Evolutionary conservation across 331 rosid genomes (phyloP).

Genomic region (Rhamnella rubrinervis): DNA sequence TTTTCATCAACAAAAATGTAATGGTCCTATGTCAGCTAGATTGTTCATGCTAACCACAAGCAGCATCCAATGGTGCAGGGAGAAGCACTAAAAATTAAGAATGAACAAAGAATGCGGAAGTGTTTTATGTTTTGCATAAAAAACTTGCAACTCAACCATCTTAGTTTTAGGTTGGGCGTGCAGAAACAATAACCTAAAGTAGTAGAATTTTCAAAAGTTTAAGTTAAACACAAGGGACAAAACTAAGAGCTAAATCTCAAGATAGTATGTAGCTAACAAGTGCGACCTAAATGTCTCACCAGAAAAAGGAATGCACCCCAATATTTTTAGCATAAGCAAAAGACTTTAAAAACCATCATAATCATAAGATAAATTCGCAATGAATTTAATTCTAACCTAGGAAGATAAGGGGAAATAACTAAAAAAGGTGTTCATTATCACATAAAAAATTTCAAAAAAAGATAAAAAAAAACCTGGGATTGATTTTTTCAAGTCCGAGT

Average conservation of each 20-base stretch:
- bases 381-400: not conserved
- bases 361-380: not conserved
- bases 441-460: constrained; percentile 17
- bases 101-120: not conserved
- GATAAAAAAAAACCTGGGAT: constrained; percentile 66
- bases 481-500: constrained; percentile 94
- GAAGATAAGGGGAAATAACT: not conserved
- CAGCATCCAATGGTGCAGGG: not conserved
- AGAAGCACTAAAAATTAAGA: not conserved
- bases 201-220: too few species aligned
- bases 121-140: not conserved
- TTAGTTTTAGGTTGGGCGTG: too few species aligned
- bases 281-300: too few species aligned
- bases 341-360: not conserved
- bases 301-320: not conserved
- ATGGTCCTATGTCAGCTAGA: not conserved
- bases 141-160: too few species aligned
- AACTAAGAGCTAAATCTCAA: too few species aligned
- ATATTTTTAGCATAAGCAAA: not conserved
- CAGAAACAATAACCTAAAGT: too few species aligned
- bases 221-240: too few species aligned
- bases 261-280: too few species aligned
- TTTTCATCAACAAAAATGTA: not conserved
- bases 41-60: not conserved
- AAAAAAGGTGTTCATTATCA: not conserved